Evolutionary conservation across 2,329 filamentous ascomycete genomes (phyloP).

Genomic region (Bipolaris cookei): DNA sequence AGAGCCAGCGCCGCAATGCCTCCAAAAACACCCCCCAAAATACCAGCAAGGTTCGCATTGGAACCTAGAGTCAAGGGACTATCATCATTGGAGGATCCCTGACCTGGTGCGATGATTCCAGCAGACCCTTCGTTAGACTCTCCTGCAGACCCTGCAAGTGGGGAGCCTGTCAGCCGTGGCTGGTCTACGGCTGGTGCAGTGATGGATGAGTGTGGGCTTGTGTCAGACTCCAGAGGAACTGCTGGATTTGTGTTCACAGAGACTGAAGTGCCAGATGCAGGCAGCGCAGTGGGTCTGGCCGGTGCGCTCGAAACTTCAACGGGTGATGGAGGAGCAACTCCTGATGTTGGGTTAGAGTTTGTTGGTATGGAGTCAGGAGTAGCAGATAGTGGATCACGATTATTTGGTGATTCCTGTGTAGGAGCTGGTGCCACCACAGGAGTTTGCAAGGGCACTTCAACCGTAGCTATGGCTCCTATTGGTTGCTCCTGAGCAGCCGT

Average conservation of each 20-base stretch:
- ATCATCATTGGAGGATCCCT: constrained; percentile 19
- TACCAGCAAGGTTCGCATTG: constrained; percentile 37
- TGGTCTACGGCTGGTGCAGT: constrained; percentile 18
- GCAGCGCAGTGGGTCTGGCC: constrained; percentile 17
- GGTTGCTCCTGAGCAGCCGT: constrained; percentile 4
- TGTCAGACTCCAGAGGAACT: constrained; percentile 15
- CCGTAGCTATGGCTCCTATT: constrained; percentile 4
- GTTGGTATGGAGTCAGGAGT: constrained; percentile 8
- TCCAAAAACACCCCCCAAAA: constrained; percentile 46
- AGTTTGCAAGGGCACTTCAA: constrained; percentile 19
- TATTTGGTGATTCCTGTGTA: neutral
- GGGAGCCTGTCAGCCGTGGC: constrained; percentile 25
- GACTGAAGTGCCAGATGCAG: constrained; percentile 21
- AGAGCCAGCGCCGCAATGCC: constrained; percentile 43
- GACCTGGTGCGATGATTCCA: constrained; percentile 39
- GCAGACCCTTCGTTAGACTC: constrained; percentile 16
- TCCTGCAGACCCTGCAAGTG: constrained; percentile 37
- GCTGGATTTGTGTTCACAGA: constrained; percentile 23
- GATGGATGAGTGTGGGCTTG: constrained; percentile 17
- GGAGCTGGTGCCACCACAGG: constrained; percentile 18
- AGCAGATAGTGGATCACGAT: no score
- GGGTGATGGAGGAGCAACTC: constrained; percentile 34
- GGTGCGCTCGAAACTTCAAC: constrained; percentile 9
- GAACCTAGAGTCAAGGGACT: constrained; percentile 30
- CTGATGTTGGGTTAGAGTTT: constrained; percentile 40